Percentiles rank a stretch among this genome's conserved stretches.
These are phyloP conservation scores for Plasmodium blacklocki DNA, from an alignment of 169 alveolate genomes.

Conservation along the genomic window DNA sequence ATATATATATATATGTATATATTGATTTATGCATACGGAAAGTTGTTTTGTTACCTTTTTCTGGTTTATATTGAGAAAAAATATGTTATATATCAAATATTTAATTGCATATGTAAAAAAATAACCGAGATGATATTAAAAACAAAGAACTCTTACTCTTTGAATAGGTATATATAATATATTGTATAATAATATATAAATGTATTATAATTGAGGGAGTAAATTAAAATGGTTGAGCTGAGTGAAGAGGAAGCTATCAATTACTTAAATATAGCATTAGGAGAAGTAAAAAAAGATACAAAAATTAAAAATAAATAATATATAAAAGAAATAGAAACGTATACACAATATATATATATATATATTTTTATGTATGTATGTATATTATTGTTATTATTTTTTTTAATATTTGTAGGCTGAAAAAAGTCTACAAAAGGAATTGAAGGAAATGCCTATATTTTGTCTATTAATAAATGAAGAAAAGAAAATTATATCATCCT, in stretches of 20 bases:
- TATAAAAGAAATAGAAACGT: background rate
- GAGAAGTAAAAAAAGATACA: slow-evolving; percentile 27
- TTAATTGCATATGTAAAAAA: no score
- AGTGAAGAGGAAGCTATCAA: slow-evolving; percentile 37
- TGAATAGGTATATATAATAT: no score
- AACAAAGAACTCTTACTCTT: no score
- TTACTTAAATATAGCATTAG: slow-evolving; percentile 30
- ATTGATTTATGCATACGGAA: no score
- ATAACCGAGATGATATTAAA: no score
- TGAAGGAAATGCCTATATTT: slow-evolving; percentile 71
- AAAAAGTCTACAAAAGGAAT: slow-evolving; percentile 51
- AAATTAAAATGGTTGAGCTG: slow-evolving; percentile 19
- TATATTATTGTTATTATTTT: slow-evolving; percentile 9
- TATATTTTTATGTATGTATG: background rate
- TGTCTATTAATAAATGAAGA: slow-evolving; percentile 57
- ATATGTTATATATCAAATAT: no score
- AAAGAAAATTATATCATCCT: slow-evolving; percentile 40
- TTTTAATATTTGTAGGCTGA: slow-evolving; percentile 22
- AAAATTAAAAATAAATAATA: background rate
- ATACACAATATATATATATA: background rate
- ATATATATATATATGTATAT: no score
- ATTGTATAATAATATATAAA: no score
- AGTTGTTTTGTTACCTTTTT: no score
- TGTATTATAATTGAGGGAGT: background rate
- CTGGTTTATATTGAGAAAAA: no score